A percentile compares a stretch with the other conserved stretches of the same genome.
Evolutionary conservation across 139 green algal species (phyloP).

Genomic region (Asterochloris sp.): DNA sequence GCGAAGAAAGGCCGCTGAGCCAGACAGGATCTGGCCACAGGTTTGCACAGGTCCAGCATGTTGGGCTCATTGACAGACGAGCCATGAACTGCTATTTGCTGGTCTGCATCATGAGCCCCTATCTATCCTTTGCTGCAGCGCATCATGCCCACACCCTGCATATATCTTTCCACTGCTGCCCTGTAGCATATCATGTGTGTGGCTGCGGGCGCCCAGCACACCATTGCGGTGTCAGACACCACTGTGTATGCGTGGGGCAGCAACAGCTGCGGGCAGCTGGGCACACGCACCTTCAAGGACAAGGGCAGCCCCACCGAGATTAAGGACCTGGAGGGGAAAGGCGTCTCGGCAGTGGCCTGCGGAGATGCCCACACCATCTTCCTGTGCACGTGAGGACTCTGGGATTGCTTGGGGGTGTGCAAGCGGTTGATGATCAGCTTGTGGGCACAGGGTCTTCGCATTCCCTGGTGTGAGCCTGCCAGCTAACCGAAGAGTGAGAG

Average conservation of each 20-base stretch:
- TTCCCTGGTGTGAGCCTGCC: no score
- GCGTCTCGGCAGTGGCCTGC: constrained; percentile 50
- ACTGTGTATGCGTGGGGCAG: constrained; percentile 72
- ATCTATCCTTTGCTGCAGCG: no score
- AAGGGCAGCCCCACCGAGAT: constrained; percentile 28
- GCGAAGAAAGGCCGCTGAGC: no score
- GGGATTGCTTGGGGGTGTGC: neutral
- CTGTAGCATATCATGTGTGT: constrained; percentile 62
- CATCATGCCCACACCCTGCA: no score
- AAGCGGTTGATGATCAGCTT: no score
- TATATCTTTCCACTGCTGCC: neutral
- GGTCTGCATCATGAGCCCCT: no score
- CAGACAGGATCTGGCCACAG: no score
- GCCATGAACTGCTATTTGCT: no score
- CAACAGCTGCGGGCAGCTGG: constrained; percentile 62
- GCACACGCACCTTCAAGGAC: constrained; percentile 39
- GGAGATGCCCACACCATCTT: constrained; percentile 67
- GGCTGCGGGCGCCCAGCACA: constrained; percentile 67
- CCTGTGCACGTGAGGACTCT: constrained; percentile 31
- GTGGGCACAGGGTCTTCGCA: no score
- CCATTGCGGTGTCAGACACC: constrained; percentile 61
- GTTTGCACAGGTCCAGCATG: no score
- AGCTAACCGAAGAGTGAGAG: no score
- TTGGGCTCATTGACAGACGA: no score
- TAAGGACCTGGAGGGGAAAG: constrained; percentile 31